These are phyloP conservation scores for Spiraea crenata DNA, from an alignment of 331 rosid genomes.

Conservation along the genomic window DNA sequence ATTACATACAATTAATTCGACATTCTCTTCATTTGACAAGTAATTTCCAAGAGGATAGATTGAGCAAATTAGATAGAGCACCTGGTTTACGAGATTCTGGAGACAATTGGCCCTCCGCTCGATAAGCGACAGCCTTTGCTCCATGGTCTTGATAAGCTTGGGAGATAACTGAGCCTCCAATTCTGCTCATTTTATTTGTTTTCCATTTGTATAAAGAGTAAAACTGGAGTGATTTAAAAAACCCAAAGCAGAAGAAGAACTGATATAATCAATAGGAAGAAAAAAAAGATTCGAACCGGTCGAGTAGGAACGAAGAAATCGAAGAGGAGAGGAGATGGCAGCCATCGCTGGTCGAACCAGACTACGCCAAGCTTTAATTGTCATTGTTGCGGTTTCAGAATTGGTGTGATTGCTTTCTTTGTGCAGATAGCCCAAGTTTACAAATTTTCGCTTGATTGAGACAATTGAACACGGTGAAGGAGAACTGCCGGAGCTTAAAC, in stretches of 20 bases:
- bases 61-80: conserved; percentile 2
- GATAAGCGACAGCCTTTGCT: conserved; percentile 62
- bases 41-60: neutral
- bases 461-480: too few species aligned
- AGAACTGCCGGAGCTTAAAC: too few species aligned
- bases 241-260: neutral
- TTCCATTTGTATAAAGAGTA: too few species aligned
- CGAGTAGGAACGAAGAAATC: conserved; percentile 2
- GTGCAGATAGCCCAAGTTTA: neutral
- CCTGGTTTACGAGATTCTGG: conserved; percentile 57
- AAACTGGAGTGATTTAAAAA: neutral
- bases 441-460: neutral
- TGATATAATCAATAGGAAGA: neutral
- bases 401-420: neutral
- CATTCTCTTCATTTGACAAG: neutral
- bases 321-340: neutral
- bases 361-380: neutral
- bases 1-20: too few species aligned
- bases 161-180: conserved; percentile 50
- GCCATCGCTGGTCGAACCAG: neutral
- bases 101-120: conserved; percentile 61
- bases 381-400: neutral
- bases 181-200: conserved; percentile 40
- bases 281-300: neutral
- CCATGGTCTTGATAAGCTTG: conserved; percentile 72